Conservation (phyloP, 2,329 filamentous ascomycete species). For the Plenodomus lindquistii region DNA sequence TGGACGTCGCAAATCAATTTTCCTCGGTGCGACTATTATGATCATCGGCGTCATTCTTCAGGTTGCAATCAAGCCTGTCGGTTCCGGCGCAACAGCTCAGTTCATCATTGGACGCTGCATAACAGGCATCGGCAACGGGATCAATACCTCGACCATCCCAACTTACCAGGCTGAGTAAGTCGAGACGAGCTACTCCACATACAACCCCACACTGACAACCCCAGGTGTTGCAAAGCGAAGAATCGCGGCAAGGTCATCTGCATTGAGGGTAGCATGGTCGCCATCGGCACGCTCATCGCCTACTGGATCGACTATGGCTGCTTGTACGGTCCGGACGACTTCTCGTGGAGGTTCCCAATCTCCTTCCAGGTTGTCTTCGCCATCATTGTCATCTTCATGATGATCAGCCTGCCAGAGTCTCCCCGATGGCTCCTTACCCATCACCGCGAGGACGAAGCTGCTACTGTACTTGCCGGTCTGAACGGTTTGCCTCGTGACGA, state of each 20-base stretch:
- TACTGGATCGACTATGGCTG: conserved; percentile 57
- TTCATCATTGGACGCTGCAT: conserved; percentile 57
- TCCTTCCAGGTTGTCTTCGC: conserved; percentile 57
- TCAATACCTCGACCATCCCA: conserved; percentile 59
- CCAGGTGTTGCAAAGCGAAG: conserved; percentile 51
- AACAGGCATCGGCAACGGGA: conserved; percentile 58
- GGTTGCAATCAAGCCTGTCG: conserved; percentile 31
- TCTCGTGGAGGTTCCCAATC: conserved; percentile 56
- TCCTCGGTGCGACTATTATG: conserved; percentile 48
- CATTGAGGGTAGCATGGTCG: conserved; percentile 57
- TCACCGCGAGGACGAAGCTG: conserved; percentile 51
- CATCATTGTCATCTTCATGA: conserved; percentile 36
- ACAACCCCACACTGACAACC: neutral
- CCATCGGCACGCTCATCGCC: conserved; percentile 54
- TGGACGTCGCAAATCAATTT: conserved; percentile 49
- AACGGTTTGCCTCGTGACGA: conserved; percentile 54
- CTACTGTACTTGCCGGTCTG: conserved; percentile 53
- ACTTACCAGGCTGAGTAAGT: conserved; percentile 56
- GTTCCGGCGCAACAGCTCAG: conserved; percentile 47
- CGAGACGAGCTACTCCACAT: rapidly evolving
- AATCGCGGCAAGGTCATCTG: conserved; percentile 65
- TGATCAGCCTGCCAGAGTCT: conserved; percentile 40
- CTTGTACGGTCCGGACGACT: conserved; percentile 32
- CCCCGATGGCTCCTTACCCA: conserved; percentile 40
- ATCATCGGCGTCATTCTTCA: conserved; percentile 49